phyloP scores from a whole-genome alignment of 1,284 basidiomycete species.

The Heterobasidion annosum region DNA sequence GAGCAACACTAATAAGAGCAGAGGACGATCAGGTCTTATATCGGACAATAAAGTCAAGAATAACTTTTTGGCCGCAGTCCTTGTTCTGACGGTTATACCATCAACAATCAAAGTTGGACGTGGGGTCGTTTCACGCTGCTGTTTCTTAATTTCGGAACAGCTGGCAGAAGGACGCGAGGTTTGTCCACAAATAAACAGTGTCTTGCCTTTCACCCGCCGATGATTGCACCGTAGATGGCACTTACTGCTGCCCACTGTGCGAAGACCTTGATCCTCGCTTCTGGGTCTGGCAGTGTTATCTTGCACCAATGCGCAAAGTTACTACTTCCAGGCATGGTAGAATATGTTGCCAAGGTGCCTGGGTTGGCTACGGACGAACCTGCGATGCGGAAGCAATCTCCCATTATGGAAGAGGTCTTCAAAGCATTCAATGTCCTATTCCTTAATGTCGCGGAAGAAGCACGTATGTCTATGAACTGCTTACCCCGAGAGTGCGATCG shows the following conservation, averaged over 20 bases:
- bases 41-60: constrained; percentile 84
- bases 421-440: constrained; percentile 72
- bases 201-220: constrained; percentile 2
- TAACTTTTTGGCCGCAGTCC: constrained; percentile 81
- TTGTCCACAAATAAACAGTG: constrained; percentile 11
- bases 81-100: constrained; percentile 80
- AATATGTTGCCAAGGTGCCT: constrained; percentile 66
- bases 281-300: constrained; percentile 51
- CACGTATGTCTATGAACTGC: constrained; percentile 39
- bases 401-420: constrained; percentile 71
- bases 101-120: constrained; percentile 60
- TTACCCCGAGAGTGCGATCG: constrained; percentile 1
- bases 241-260: constrained; percentile 87
- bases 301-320: constrained; percentile 68
- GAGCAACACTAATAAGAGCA: constrained; percentile 21
- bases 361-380: constrained; percentile 45
- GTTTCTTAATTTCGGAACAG: constrained; percentile 78
- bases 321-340: constrained; percentile 74
- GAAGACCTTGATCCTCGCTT: constrained; percentile 68
- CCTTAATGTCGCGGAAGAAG: constrained; percentile 44
- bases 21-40: constrained; percentile 71
- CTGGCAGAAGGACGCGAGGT: constrained; percentile 65
- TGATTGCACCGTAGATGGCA: constrained; percentile 41
- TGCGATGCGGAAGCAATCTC: constrained; percentile 43
- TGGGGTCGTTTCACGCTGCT: constrained; percentile 77